phyloP scores from a whole-genome alignment of 768 basidiomycete species.

The Psilocybe tampanensis region DNA sequence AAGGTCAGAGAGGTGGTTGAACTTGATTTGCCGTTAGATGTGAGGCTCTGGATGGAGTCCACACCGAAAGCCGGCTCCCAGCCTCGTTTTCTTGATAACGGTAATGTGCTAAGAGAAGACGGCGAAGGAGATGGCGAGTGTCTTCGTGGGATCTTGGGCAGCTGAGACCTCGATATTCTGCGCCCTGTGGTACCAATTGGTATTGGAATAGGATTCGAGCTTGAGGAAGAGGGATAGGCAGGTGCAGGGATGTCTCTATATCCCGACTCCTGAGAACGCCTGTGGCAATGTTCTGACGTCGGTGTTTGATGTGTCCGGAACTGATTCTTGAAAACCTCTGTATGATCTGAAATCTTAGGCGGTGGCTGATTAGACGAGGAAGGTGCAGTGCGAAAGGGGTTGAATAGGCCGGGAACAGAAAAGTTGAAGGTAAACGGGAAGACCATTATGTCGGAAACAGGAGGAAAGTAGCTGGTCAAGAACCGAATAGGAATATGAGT shows the following conservation, averaged over 20 bases:
- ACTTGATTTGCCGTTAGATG: constrained; percentile 34
- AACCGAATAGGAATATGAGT: neutral
- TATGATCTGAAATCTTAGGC: constrained; percentile 18
- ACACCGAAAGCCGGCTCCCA: constrained; percentile 68
- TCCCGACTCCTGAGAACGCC: constrained; percentile 18
- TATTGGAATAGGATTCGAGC: constrained; percentile 16
- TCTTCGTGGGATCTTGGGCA: constrained; percentile 28
- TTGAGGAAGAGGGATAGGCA: constrained; percentile 13
- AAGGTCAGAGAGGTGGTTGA: constrained; percentile 48
- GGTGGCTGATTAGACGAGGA: constrained; percentile 3
- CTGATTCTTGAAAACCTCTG: constrained; percentile 7
- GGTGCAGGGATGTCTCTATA: constrained; percentile 15
- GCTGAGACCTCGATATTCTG: constrained; percentile 18
- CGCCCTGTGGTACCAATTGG: neutral
- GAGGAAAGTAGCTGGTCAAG: neutral
- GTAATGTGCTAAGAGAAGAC: constrained; percentile 38
- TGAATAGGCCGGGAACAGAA: constrained; percentile 62
- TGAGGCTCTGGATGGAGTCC: constrained; percentile 23
- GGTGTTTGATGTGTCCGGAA: constrained; percentile 17
- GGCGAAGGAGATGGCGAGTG: constrained; percentile 31
- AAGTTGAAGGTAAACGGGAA: constrained; percentile 79
- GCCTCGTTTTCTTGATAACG: constrained; percentile 61
- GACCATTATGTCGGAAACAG: constrained; percentile 16
- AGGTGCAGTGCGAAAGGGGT: constrained; percentile 51
- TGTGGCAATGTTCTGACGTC: constrained; percentile 11